These are phyloP conservation scores for Tulasnella sp. DNA, from an alignment of 768 basidiomycete genomes.

Conservation along the genomic window DNA sequence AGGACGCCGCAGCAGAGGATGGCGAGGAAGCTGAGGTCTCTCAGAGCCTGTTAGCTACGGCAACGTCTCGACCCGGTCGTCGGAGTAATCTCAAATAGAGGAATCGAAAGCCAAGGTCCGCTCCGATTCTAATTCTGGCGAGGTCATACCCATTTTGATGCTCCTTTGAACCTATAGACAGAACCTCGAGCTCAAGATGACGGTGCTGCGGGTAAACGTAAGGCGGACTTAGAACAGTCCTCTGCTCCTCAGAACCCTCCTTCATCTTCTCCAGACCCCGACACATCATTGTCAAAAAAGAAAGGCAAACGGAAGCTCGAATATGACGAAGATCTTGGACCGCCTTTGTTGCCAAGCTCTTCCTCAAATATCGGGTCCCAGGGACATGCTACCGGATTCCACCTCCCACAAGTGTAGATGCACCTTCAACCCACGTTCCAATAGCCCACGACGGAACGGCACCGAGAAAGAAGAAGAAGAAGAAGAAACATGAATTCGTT, in stretches of 20 bases:
- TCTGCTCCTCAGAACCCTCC: not conserved
- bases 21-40: not conserved
- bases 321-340: not conserved
- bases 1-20: not conserved
- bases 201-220: not conserved
- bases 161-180: not conserved
- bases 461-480: not conserved
- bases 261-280: not conserved
- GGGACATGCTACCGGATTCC: not conserved
- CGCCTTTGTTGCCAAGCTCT: not conserved
- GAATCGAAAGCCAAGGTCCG: not conserved
- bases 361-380: not conserved
- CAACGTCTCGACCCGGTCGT: not conserved
- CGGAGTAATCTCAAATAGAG: constrained; percentile 1
- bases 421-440: not conserved
- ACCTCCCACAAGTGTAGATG: constrained; percentile 1
- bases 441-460: not conserved
- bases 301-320: not conserved
- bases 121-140: no score
- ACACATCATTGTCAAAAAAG: not conserved
- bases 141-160: not conserved
- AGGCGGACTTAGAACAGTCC: not conserved
- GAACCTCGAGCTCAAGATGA: not conserved
- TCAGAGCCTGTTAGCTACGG: not conserved
- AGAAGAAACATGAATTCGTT: not conserved